Percentiles rank a stretch among this genome's conserved stretches.
These are phyloP conservation scores for Rubia balearica DNA, from an alignment of 305 asterid species.

Conservation along the genomic window DNA sequence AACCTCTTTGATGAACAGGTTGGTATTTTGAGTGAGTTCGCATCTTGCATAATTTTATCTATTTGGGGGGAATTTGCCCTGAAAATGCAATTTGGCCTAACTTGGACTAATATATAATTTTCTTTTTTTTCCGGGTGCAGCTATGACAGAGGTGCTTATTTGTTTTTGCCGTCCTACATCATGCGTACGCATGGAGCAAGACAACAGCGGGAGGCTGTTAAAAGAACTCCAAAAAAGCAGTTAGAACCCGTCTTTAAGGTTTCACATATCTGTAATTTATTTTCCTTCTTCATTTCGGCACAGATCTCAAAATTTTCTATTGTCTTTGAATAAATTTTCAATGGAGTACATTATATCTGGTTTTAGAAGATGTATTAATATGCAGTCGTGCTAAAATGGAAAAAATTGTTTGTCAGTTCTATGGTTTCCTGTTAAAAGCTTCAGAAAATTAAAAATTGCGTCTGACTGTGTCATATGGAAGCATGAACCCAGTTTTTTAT, in stretches of 20 bases:
- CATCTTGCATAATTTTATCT: background rate
- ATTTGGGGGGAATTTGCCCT: background rate
- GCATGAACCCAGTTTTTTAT: background rate
- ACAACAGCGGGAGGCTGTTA: constrained; percentile 75
- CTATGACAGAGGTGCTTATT: constrained; percentile 78
- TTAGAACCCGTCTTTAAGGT: constrained; percentile 75
- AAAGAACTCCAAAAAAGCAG: constrained; percentile 60
- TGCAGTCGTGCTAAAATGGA: background rate
- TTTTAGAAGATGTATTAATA: background rate
- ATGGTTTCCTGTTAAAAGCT: background rate
- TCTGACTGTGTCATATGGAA: background rate
- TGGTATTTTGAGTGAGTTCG: background rate
- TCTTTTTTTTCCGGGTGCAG: constrained; percentile 30
- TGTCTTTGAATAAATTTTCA: background rate
- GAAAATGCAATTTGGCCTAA: background rate
- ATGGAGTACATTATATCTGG: background rate
- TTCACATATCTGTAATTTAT: constrained; percentile 13
- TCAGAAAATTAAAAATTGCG: background rate
- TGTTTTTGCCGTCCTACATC: constrained; percentile 80
- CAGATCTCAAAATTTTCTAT: background rate
- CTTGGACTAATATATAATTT: background rate
- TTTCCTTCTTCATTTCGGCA: background rate
- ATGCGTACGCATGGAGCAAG: constrained; percentile 99
- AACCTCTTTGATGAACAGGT: background rate
- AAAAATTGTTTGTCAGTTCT: background rate